These are phyloP conservation scores for Teratosphaeria zuluensis DNA, from an alignment of 2,329 filamentous ascomycete species.

Conservation along the genomic window DNA sequence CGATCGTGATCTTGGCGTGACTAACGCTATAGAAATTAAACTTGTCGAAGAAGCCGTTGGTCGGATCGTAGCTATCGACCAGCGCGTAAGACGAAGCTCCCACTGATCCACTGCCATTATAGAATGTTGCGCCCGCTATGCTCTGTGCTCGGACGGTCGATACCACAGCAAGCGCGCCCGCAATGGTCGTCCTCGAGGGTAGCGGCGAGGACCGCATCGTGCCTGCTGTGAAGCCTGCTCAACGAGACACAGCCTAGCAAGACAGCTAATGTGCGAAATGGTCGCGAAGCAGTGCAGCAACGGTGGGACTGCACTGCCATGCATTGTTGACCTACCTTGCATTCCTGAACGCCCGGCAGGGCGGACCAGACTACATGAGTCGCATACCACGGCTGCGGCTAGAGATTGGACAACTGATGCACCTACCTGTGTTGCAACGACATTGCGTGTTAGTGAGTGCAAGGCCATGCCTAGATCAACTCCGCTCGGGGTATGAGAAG, in stretches of 20 bases:
- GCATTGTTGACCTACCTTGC: not conserved
- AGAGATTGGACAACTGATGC: too few relatives aligned
- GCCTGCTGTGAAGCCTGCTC: not conserved
- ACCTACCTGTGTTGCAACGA: too few relatives aligned
- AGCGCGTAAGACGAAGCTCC: slow-evolving; percentile 19
- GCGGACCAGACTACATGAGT: not conserved
- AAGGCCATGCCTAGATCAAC: too few relatives aligned
- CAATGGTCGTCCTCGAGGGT: slow-evolving; percentile 14
- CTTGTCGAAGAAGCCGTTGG: slow-evolving; percentile 24
- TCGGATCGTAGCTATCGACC: slow-evolving; percentile 23
- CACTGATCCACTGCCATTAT: slow-evolving; percentile 20
- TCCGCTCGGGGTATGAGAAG: too few relatives aligned
- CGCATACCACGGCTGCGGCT: not conserved
- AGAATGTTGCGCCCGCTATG: slow-evolving; percentile 16
- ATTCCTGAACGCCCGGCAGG: not conserved
- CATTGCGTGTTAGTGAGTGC: too few relatives aligned
- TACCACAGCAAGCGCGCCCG: slow-evolving; percentile 10
- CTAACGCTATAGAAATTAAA: slow-evolving; percentile 32
- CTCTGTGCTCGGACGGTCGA: slow-evolving; percentile 15
- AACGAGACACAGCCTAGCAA: not conserved
- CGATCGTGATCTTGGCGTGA: slow-evolving; percentile 4
- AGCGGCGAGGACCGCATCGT: slow-evolving; percentile 18
- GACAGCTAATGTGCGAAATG: not conserved
- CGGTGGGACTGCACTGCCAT: not conserved
- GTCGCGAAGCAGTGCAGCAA: not conserved